Evolutionary conservation across 108 stramenopile species (phyloP).

Genomic region (Nannochloropsis salina): DNA sequence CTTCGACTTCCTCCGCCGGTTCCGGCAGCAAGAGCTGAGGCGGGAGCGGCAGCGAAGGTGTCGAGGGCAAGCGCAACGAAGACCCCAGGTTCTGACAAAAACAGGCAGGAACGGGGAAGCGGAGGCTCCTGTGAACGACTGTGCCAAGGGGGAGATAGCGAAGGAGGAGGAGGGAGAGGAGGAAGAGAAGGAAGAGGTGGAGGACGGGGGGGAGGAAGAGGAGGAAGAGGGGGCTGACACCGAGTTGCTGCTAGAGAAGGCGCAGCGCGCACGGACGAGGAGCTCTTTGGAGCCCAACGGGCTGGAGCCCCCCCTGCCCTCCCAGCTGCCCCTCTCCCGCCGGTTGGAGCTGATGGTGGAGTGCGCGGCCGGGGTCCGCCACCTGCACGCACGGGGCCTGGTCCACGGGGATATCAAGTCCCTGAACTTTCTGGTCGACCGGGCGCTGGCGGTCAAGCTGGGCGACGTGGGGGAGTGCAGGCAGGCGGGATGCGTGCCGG

Average conservation of each 20-base stretch:
- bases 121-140: not conserved
- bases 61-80: not conserved
- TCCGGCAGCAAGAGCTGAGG: not conserved
- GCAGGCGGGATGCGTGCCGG: not conserved
- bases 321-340: not conserved
- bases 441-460: not conserved
- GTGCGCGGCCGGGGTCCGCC: not conserved
- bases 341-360: not conserved
- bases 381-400: not conserved
- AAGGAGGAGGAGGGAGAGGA: not conserved
- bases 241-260: not conserved
- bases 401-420: not conserved
- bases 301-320: not conserved
- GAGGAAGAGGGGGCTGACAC: not conserved
- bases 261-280: not conserved
- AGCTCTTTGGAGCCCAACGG: not conserved
- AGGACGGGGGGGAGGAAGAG: constrained; percentile 7
- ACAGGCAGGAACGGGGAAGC: not conserved
- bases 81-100: not conserved
- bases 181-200: not conserved
- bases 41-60: not conserved
- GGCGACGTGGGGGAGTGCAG: constrained; percentile 2
- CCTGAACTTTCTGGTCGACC: not conserved
- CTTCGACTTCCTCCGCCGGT: not conserved
- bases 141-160: not conserved